Evolutionary conservation across 257 asterid genomes (phyloP), one percentile per base, ranked within the genome.

Genomic region (Solanum arcanum): DNA sequence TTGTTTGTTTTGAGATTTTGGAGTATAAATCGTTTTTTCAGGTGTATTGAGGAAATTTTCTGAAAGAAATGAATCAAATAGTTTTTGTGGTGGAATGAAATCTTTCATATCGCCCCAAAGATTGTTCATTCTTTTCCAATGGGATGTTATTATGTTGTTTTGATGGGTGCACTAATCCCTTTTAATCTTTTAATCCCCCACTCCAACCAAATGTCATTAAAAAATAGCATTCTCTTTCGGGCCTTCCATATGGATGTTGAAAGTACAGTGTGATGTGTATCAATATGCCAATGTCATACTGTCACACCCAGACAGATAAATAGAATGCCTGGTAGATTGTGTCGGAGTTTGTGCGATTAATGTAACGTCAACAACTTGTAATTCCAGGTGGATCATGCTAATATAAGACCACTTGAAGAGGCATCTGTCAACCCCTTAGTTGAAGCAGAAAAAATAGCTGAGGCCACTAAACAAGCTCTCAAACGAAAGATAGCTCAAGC

Each of bases 391-490:
- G 99, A 97, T 92, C 97, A 96, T 39, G 98, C 92, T 90, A 97
- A 97, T 90, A 93, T 97, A 46, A 94, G 98, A 89, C 90, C 94
- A 70, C 87, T 91, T 87, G 87, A 90, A 91, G 98, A 95, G 88
- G 96, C 84, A 83, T 35, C 83, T 84, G 94, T 92, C 16, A 90
- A 97, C 90, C 91, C 99, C 86, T 87, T 97, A 88, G 87, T 92
- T 84, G 99, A 97, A 93, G 99, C 98, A 90, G 99, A 95, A 91
- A 97, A 88, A 91, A 87, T 94, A 83, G 99, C 99, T 39, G 94
- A 91, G 90, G 98, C 99, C 88, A 93, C 99, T 70, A 97, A 93
- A 90, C 98, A 96, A 88, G 99, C 99, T 68, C 97, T 97, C 46
- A 97, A 95, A 89, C 96, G 98, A 73, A 95, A 97, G 91, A 93